phyloP scores from a whole-genome alignment of 2,329 filamentous ascomycete species.

The Orbilia javanica region DNA sequence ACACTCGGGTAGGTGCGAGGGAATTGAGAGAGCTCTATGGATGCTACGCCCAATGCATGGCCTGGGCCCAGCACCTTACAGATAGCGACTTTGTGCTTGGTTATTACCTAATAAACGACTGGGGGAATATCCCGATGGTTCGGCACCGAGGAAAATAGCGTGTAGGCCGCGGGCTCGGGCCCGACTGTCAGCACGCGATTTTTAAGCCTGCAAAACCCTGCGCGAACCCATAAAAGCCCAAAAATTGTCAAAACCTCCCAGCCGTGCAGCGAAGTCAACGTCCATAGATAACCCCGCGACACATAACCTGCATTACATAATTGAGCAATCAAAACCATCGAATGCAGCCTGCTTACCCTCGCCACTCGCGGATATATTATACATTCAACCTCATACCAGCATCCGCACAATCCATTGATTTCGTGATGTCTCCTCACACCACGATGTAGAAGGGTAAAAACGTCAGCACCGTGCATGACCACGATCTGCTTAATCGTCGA shows the following conservation, averaged over 20 bases:
- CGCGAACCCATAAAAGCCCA: no score
- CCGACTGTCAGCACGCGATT: constrained; percentile 2
- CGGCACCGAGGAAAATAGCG: constrained; percentile 5
- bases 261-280: no score
- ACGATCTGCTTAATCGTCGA: neutral
- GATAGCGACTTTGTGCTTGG: neutral
- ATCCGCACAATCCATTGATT: neutral
- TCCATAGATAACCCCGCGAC: no score
- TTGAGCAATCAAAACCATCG: neutral
- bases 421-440: neutral
- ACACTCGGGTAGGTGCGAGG: constrained; percentile 9
- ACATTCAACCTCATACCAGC: neutral
- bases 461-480: constrained; percentile 5
- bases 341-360: constrained; percentile 8
- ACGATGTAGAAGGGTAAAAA: neutral
- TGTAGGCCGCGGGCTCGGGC: constrained; percentile 7
- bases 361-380: neutral
- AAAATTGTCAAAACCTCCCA: no score
- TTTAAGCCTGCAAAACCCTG: neutral
- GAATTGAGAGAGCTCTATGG: neutral
- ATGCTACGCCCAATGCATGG: constrained; percentile 8
- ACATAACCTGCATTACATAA: no score
- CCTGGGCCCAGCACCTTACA: neutral
- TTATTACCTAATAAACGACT: constrained; percentile 1
- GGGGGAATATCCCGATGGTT: neutral